Evolutionary conservation across 2,329 filamentous ascomycete species (phyloP), one percentile per base, ranked within the genome.

Genomic region (Conoideocrella luteorostrata): DNA sequence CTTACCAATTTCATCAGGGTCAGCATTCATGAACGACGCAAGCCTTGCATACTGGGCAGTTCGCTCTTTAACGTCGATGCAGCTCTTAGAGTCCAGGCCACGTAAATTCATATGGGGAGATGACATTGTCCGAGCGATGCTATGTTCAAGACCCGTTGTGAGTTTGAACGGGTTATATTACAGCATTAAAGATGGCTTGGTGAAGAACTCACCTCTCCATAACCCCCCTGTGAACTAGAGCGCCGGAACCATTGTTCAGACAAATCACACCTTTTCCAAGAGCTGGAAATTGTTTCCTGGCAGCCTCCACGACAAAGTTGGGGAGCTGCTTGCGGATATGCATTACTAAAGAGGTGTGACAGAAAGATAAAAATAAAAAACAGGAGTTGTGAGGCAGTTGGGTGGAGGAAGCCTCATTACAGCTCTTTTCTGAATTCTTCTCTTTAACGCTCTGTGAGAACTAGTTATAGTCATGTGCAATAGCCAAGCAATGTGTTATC

Each of bases 81-180:
- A 24, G 24, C 45, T 47, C 41, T 47, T 44, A 15, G 45, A 37
- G 30, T 47, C 45, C 13, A 47, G 20, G 30, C 45, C 45, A 11
- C 45, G 45, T 12, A 47, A 32, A 29, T 47, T 47, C 45, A 44
- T 41, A 26, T 47, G 41, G 3, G 45, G 45, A 22, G 37, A 28
- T 13, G 45, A 44, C 42, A 49, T 49, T 2, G 47, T 47, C 21
- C 20, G 41, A 17, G 39, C 28, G n/a, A 49, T 34, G 18, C 39
- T 47, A 35, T 29, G 32, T n/a, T n/a, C n/a, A n/a, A n/a, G n/a
- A n/a, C n/a, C n/a, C 12, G 17, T 4, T 17, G 21, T 15, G 13
- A n/a, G 35, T 22, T 18, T 41, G 5, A 28, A n/a, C 6, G 20
- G 17, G 7, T 2, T 18, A 32, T 13, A 4, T 13, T 22, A 3